Evolutionary conservation across 2,329 filamentous ascomycete genomes (phyloP), one percentile per base, ranked within the genome.

Genomic region (Proliferodiscus dingleyae): DNA sequence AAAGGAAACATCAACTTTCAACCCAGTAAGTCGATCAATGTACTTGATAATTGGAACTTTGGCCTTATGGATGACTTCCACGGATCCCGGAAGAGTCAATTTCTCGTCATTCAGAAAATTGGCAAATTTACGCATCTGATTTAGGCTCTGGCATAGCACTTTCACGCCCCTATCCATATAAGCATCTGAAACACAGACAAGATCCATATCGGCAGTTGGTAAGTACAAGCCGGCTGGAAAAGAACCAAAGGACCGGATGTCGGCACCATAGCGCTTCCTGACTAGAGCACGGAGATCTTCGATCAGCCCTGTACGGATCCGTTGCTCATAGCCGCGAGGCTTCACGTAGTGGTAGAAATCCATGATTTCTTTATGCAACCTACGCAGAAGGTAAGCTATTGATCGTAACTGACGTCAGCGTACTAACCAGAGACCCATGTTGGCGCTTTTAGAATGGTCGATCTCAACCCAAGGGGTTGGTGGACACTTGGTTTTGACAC

Each of bases 11-110:
- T 98, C 93, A 10, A 97, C 85, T 56, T 86, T 87, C 43, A 98
- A 71, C 10, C 82, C 83, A 1, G 90, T 96, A 43, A 76, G 60
- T 44, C 70, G 74, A 61, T 98, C 93, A 36, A 88, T 76, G 60
- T 87, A 97, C 65, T 98, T 98, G 67, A 97, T 80, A 43, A 98
- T 80, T 0, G 93, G 93, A 2, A 98, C 90, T 58, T 86, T 89
- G 18, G 93, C 90, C 53, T 75, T 72, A 1, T 75, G 61, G 54
- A 98, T 88, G 26, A 85, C 74, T 56, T 86, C 77, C 24, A 89
- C 72, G 2, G 78, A 73, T 5, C 74, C 69, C 1, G 70, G 61
- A 13, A 77, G 71, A 1, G 83, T 77, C 15, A 94, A 71, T 2
- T 73, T 68, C 18, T 75, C 68, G 2, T 64, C 63, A 21, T 72